A percentile compares a stretch with the other conserved stretches of the same genome.
Conservation (phyloP, 1,139 yeast species). For the Diutina ranongensis region DNA sequence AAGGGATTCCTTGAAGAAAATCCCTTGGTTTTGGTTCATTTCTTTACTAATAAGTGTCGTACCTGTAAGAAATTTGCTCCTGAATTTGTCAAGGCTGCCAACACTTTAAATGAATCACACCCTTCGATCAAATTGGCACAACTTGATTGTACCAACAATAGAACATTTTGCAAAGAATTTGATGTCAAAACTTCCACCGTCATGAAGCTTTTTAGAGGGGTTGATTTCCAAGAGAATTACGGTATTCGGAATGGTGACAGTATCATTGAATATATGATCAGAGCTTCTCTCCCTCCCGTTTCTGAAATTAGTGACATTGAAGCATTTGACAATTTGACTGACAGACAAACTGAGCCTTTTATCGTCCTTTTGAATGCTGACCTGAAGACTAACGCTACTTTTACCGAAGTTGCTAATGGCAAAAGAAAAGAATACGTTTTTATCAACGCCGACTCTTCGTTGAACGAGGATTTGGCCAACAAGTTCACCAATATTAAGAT, state of each 20-base stretch:
- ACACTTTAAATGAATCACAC: slow-evolving; percentile 45
- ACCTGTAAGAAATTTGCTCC: slow-evolving; percentile 95
- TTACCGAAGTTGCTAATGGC: background rate
- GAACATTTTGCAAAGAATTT: slow-evolving; percentile 62
- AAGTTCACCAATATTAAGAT: slow-evolving; percentile 10
- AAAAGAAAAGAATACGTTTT: background rate
- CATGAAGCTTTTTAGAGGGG: slow-evolving; percentile 60
- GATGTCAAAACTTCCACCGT: slow-evolving; percentile 90
- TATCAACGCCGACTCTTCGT: slow-evolving; percentile 17
- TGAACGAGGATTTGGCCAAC: slow-evolving; percentile 1
- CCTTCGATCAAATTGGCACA: slow-evolving; percentile 71
- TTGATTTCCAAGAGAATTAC: slow-evolving; percentile 45
- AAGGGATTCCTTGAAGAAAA: slow-evolving; percentile 55
- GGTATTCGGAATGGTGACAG: slow-evolving; percentile 81
- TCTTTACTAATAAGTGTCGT: slow-evolving; percentile 99
- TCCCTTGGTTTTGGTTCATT: slow-evolving; percentile 83
- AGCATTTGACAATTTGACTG: slow-evolving; percentile 17
- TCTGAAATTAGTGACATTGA: slow-evolving; percentile 35
- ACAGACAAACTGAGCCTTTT: slow-evolving; percentile 9
- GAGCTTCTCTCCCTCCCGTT: slow-evolving; percentile 78
- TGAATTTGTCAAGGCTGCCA: slow-evolving; percentile 80
- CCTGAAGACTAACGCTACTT: background rate
- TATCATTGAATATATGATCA: slow-evolving; percentile 68
- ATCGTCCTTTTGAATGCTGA: background rate
- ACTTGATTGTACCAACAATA: slow-evolving; percentile 85